Percentiles rank a stretch among this genome's conserved stretches.
These are phyloP conservation scores for Arctium lappa DNA, from an alignment of 129 eudicot species.

Conservation along the genomic window DNA sequence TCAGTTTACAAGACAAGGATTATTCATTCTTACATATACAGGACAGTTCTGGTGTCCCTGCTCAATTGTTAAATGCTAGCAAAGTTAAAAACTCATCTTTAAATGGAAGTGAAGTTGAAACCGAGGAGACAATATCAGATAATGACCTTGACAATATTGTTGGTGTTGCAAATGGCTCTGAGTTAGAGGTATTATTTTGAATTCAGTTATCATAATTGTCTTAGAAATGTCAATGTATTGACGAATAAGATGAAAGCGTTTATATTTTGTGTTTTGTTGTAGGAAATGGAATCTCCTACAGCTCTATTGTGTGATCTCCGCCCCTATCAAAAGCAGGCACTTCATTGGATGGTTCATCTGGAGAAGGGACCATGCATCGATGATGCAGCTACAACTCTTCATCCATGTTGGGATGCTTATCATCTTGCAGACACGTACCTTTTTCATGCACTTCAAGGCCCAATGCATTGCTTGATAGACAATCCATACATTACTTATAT, in stretches of 20 bases:
- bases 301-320: slow-evolving; percentile 81
- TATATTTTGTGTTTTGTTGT: slow-evolving; percentile 9
- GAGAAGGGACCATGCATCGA: slow-evolving; percentile 75
- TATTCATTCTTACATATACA: slow-evolving; percentile 33
- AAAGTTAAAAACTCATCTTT: slow-evolving; percentile 40
- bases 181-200: slow-evolving; percentile 61
- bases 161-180: slow-evolving; percentile 81
- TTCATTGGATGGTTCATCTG: slow-evolving; percentile 81
- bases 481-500: neutral
- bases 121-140: slow-evolving; percentile 74
- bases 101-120: slow-evolving; percentile 55
- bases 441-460: neutral
- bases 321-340: slow-evolving; percentile 98
- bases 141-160: slow-evolving; percentile 84
- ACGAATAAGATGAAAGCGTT: neutral
- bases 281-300: slow-evolving; percentile 95
- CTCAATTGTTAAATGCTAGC: slow-evolving; percentile 45
- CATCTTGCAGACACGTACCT: slow-evolving; percentile 75
- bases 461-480: neutral
- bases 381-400: slow-evolving; percentile 86
- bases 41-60: slow-evolving; percentile 55
- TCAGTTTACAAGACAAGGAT: neutral
- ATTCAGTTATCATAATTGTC: neutral
- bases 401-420: slow-evolving; percentile 98
- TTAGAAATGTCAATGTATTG: neutral